Percentiles rank a stretch among this genome's conserved stretches.
Conservation (phyloP, 2,329 filamentous ascomycete species). For the Botryosphaeria dothidea region DNA sequence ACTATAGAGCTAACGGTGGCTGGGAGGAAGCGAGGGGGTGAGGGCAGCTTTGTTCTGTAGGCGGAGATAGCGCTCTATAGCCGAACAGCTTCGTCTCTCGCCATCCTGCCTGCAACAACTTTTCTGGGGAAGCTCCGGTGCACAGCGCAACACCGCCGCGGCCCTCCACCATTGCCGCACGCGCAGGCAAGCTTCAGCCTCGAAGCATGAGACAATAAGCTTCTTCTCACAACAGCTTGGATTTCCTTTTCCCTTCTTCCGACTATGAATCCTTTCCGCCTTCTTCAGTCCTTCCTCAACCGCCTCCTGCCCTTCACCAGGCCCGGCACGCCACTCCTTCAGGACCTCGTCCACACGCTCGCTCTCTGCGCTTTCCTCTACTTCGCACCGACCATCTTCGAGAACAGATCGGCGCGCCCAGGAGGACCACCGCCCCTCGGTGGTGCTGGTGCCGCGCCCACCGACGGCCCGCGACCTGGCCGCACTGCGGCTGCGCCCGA, state of each 20-base stretch:
- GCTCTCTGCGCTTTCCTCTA: slow-evolving; percentile 48
- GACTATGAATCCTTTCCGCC: slow-evolving; percentile 10
- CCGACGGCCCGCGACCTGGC: neutral
- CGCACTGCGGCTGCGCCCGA: neutral
- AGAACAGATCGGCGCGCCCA: slow-evolving; percentile 23
- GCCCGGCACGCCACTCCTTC: slow-evolving; percentile 46
- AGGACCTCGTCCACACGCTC: slow-evolving; percentile 49
- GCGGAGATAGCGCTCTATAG: slow-evolving; percentile 5
- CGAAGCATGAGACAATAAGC: slow-evolving; percentile 1
- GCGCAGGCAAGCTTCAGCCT: neutral
- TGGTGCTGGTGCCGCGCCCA: neutral
- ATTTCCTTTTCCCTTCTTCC: neutral
- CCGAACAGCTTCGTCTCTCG: neutral
- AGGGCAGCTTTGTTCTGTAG: neutral
- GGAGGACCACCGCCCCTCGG: neutral
- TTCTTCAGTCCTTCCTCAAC: slow-evolving; percentile 34
- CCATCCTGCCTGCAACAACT: neutral
- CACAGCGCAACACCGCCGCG: neutral
- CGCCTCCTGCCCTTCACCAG: slow-evolving; percentile 50
- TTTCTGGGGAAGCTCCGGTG: neutral
- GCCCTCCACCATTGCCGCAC: neutral
- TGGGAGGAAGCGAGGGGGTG: neutral
- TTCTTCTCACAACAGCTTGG: neutral
- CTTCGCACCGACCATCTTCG: slow-evolving; percentile 48
- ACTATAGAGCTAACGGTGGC: neutral